Evolutionary conservation across 306 rosid species (phyloP).

Genomic region (Parietaria judaica): DNA sequence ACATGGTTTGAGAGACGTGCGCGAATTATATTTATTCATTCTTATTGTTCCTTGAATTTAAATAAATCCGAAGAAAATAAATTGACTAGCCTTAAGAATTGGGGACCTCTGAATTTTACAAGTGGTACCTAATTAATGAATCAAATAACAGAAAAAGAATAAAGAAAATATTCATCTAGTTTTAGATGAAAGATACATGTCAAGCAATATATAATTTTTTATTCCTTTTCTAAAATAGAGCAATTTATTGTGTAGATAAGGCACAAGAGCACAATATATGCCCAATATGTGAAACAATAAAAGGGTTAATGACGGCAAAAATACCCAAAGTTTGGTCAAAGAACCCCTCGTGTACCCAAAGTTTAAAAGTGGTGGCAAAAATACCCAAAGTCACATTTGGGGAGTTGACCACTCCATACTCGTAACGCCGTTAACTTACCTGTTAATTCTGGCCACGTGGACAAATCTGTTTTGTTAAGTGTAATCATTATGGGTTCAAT

Average conservation of each 20-base stretch:
- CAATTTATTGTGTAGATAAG: slow-evolving; percentile 21
- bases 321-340: too few relatives aligned
- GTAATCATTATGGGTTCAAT: too few relatives aligned
- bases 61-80: not conserved
- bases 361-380: too few relatives aligned
- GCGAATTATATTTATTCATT: not conserved
- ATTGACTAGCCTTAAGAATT: slow-evolving; percentile 10
- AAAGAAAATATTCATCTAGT: slow-evolving; percentile 17
- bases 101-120: slow-evolving; percentile 7
- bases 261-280: not conserved
- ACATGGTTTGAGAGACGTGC: not conserved
- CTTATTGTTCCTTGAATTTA: not conserved
- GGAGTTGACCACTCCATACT: too few relatives aligned
- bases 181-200: slow-evolving; percentile 17
- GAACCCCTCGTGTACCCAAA: too few relatives aligned
- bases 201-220: slow-evolving; percentile 15
- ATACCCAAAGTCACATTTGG: too few relatives aligned
- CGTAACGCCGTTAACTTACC: too few relatives aligned
- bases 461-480: too few relatives aligned
- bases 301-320: too few relatives aligned
- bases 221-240: slow-evolving; percentile 22
- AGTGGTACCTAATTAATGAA: slow-evolving; percentile 20
- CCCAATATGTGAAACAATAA: too few relatives aligned
- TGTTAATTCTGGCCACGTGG: too few relatives aligned
- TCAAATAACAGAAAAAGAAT: slow-evolving; percentile 26